phyloP scores from a whole-genome alignment of 2,329 filamentous ascomycete species.

The Plectosphaerella sp. region DNA sequence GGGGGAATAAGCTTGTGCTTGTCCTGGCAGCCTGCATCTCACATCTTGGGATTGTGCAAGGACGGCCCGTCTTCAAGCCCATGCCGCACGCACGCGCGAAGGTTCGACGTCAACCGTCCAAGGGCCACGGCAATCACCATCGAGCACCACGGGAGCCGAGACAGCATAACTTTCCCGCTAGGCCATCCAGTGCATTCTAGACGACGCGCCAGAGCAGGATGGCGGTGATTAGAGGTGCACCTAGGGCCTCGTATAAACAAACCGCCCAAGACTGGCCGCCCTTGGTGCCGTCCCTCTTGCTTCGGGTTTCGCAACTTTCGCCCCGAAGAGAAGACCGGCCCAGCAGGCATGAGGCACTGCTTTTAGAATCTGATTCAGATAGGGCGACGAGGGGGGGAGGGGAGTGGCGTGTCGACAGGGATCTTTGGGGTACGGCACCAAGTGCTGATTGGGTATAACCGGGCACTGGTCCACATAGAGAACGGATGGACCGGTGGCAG shows the following conservation, averaged over 20 bases:
- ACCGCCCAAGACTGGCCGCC: no score
- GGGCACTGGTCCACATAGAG: not conserved
- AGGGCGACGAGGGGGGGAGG: not conserved
- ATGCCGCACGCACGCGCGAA: no score
- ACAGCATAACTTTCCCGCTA: not conserved
- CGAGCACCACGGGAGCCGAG: no score
- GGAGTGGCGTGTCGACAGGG: not conserved
- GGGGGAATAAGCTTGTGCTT: no score
- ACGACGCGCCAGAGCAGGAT: not conserved
- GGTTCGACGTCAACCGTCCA: no score
- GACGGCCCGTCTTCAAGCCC: no score
- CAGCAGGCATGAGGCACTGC: not conserved
- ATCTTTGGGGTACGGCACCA: not conserved
- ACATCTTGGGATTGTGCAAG: no score
- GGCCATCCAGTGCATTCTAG: not conserved
- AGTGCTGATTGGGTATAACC: slow-evolving; percentile 3
- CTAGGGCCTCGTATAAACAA: not conserved
- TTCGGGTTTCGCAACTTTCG: not conserved
- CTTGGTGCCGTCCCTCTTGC: not conserved
- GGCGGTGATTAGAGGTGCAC: not conserved
- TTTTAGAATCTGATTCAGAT: not conserved
- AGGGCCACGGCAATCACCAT: no score
- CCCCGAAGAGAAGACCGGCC: not conserved
- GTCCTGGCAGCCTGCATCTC: no score
- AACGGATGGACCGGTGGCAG: not conserved